Evolutionary conservation across 2,329 filamentous ascomycete species (phyloP).

Genomic region (Dactylellina sp.): DNA sequence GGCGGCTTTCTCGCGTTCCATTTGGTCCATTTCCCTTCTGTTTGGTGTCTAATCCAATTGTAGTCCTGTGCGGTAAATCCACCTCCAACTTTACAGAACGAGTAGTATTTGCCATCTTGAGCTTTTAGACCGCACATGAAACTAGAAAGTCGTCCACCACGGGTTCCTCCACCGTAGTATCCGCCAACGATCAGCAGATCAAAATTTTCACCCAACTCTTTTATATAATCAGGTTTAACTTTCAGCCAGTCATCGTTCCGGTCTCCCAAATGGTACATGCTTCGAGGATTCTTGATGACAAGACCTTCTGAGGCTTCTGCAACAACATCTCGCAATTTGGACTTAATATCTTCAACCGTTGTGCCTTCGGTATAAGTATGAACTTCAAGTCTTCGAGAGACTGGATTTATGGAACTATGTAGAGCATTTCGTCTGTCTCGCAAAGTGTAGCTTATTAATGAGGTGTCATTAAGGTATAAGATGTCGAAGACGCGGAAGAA

Average conservation of each 20-base stretch:
- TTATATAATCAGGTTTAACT: constrained; percentile 98
- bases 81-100: constrained; percentile 99
- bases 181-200: constrained; percentile 91
- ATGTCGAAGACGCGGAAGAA: constrained; percentile 89
- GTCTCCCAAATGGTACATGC: constrained; percentile 85
- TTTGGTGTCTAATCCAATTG: constrained; percentile 81
- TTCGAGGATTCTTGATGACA: constrained; percentile 78
- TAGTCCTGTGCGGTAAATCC: constrained; percentile 89
- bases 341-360: constrained; percentile 79
- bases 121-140: constrained; percentile 86
- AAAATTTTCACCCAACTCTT: constrained; percentile 90
- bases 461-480: constrained; percentile 83
- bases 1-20: constrained; percentile 86
- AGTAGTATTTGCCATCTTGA: constrained; percentile 74
- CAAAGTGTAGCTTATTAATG: constrained; percentile 83
- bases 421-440: constrained; percentile 82
- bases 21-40: constrained; percentile 88
- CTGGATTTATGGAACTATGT: constrained; percentile 75
- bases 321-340: constrained; percentile 81
- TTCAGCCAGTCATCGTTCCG: constrained; percentile 98
- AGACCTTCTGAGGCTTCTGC: constrained; percentile 71
- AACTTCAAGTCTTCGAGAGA: constrained; percentile 83
- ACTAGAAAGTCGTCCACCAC: constrained; percentile 84
- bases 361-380: constrained; percentile 77
- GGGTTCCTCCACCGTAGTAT: constrained; percentile 87